phyloP scores from a whole-genome alignment of 345 rosid genomes.

The Trapa incisa region DNA sequence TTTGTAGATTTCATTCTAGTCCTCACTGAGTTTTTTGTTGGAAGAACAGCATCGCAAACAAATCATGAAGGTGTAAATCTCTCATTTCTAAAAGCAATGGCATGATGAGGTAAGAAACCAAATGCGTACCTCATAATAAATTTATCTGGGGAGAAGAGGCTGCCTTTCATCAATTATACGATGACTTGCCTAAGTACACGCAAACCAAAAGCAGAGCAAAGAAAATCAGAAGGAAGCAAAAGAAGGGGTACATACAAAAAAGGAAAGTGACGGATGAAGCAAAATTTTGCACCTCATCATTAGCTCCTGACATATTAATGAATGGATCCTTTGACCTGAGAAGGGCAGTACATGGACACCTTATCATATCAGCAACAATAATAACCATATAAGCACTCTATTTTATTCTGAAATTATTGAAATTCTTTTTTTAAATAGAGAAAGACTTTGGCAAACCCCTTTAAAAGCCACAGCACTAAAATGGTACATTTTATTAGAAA shows the following conservation, averaged over 20 bases:
- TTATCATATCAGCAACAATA: neutral
- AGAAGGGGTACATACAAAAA: neutral
- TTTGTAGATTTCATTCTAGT: no score
- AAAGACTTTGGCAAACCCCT: no score
- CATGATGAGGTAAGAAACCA: neutral
- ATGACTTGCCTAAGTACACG: conserved; percentile 16
- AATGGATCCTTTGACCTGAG: conserved; percentile 19
- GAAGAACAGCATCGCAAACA: no score
- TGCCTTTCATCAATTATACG: conserved; percentile 15
- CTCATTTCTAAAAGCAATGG: no score
- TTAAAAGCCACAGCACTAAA: no score
- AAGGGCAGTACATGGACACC: neutral
- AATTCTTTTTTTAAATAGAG: no score
- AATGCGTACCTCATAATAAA: neutral
- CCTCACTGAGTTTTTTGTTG: no score
- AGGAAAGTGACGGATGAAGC: neutral
- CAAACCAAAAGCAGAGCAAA: neutral
- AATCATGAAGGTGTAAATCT: no score
- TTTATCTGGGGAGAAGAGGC: conserved; percentile 22
- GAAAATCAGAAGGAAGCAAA: neutral
- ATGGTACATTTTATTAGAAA: no score
- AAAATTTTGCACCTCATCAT: conserved; percentile 16
- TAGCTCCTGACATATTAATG: conserved; percentile 21
- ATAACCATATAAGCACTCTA: neutral
- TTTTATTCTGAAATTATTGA: neutral